Percentiles rank a stretch among this genome's conserved stretches.
Conservation (phyloP, 78 protist genomes). For the Creolimax fragrantissima region DNA sequence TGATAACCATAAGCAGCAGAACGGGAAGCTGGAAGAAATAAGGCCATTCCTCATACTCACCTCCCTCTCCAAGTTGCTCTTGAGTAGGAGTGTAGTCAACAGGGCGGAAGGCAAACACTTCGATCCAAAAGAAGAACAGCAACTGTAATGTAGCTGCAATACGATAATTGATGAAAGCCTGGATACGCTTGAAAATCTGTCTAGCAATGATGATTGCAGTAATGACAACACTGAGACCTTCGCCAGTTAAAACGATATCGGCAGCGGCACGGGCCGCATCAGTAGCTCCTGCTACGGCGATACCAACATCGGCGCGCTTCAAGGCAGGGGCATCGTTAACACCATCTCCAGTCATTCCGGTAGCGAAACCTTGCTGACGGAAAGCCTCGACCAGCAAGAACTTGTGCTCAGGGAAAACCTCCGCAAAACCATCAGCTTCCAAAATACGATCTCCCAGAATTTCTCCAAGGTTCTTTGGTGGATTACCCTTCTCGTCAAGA, state of each 20-base stretch:
- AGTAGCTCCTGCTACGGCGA: constrained; percentile 82
- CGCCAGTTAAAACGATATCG: constrained; percentile 69
- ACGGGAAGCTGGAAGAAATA: constrained; percentile 50
- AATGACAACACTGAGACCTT: constrained; percentile 72
- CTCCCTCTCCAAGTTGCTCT: background rate
- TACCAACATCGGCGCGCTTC: constrained; percentile 86
- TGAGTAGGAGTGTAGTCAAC: background rate
- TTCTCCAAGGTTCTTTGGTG: constrained; percentile 36
- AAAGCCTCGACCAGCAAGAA: constrained; percentile 65
- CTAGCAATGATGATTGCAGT: constrained; percentile 62
- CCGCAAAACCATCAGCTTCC: constrained; percentile 74
- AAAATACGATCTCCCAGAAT: constrained; percentile 26
- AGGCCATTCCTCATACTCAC: background rate
- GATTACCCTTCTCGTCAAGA: constrained; percentile 41
- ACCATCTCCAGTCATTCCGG: constrained; percentile 94
- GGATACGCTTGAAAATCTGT: constrained; percentile 72
- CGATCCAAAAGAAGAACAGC: constrained; percentile 46
- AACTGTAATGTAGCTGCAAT: constrained; percentile 61
- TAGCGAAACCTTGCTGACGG: constrained; percentile 46
- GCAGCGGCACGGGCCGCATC: constrained; percentile 80
- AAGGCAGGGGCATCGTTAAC: constrained; percentile 96
- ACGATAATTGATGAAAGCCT: constrained; percentile 55
- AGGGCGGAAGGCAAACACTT: constrained; percentile 13
- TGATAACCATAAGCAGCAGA: constrained; percentile 55
- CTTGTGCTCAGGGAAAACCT: constrained; percentile 85